Percentiles rank a stretch among this genome's conserved stretches.
Conservation (phyloP, 1,139 yeast species). For the Nakaseomyces bracarensis region DNA sequence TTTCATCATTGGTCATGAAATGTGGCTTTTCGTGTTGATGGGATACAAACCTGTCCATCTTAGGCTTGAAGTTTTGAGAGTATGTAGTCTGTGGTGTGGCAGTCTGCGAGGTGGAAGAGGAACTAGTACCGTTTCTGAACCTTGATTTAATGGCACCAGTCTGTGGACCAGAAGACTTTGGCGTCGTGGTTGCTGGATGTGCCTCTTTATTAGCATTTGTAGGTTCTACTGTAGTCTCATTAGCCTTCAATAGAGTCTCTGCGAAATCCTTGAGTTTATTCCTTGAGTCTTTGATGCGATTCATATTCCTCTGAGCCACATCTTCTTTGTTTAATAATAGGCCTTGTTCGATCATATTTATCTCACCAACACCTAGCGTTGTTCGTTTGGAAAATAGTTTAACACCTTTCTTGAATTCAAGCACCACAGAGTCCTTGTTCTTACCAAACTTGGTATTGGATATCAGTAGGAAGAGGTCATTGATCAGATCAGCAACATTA, state of each 20-base stretch:
- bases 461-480: conserved; percentile 11
- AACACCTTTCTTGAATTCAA: not conserved
- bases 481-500: conserved; percentile 12
- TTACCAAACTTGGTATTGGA: conserved; percentile 12
- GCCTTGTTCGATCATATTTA: conserved; percentile 1
- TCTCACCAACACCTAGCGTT: not conserved
- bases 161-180: too few species aligned
- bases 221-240: not conserved
- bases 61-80: too few species aligned
- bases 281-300: not conserved
- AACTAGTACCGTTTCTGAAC: not conserved
- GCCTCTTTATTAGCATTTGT: not conserved
- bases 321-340: not conserved
- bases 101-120: too few species aligned
- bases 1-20: conserved; percentile 26
- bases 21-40: conserved; percentile 9
- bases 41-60: too few species aligned
- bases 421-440: not conserved
- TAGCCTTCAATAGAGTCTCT: not conserved
- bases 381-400: not conserved
- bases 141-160: too few species aligned
- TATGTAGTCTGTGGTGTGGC: too few species aligned
- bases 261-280: not conserved
- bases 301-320: not conserved
- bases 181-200: not conserved